A percentile compares a stretch with the other conserved stretches of the same genome.
phyloP scores from a whole-genome alignment of 2,329 filamentous ascomycete species.

The Stagonosporopsis rhizophila region DNA sequence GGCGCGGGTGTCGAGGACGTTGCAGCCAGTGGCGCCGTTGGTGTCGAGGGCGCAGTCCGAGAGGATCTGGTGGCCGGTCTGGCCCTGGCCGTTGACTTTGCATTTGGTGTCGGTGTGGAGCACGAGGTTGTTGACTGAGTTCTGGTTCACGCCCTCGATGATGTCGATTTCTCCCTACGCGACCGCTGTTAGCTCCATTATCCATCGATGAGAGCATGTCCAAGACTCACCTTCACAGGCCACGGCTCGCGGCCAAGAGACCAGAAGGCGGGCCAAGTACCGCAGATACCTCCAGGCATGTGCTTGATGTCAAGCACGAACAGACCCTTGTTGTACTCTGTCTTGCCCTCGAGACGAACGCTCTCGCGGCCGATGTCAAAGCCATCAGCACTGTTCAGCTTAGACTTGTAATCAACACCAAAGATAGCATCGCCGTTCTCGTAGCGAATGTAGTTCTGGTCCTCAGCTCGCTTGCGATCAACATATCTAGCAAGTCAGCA shows the following conservation, averaged over 20 bases:
- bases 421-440: conserved; percentile 42
- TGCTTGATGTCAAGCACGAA: conserved; percentile 42
- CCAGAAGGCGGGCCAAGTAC: conserved; percentile 47
- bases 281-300: conserved; percentile 42
- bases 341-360: conserved; percentile 40
- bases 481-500: conserved; percentile 12
- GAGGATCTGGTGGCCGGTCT: conserved; percentile 18
- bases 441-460: conserved; percentile 14
- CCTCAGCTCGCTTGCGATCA: conserved; percentile 4
- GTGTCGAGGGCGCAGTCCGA: conserved; percentile 31
- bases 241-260: conserved; percentile 36
- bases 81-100: conserved; percentile 26
- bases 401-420: conserved; percentile 52
- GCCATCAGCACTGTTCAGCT: conserved; percentile 21
- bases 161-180: conserved; percentile 42
- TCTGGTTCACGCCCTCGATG: conserved; percentile 43
- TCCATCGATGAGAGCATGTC: too few species aligned
- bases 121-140: conserved; percentile 33
- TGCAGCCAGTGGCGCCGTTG: conserved; percentile 48
- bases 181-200: too few species aligned
- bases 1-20: conserved; percentile 48
- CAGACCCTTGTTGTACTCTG: conserved; percentile 40
- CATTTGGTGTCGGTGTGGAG: conserved; percentile 40
- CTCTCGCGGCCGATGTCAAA: conserved; percentile 34
- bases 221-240: conserved; percentile 25